These are phyloP conservation scores for Metschnikowia peoriensis DNA, from an alignment of 805 yeast genomes.

Conservation along the genomic window DNA sequence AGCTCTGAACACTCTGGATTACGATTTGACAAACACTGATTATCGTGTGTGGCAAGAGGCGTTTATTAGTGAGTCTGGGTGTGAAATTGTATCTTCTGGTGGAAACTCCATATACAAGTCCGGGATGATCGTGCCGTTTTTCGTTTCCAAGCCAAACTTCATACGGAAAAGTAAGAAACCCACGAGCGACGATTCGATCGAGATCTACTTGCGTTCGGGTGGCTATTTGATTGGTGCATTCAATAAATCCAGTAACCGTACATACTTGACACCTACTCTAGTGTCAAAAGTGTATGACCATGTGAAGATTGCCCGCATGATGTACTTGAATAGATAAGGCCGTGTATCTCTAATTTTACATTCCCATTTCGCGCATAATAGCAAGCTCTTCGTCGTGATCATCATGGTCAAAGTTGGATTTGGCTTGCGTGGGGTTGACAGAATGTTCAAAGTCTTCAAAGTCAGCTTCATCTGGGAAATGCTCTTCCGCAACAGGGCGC, in stretches of 20 bases:
- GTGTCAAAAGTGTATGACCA: conserved; percentile 47
- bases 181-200: conserved; percentile 1
- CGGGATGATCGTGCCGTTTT: conserved; percentile 56
- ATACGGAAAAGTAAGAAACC: not conserved
- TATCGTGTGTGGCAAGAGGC: conserved; percentile 42
- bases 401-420: conserved; percentile 6
- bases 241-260: conserved; percentile 23
- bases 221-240: conserved; percentile 49
- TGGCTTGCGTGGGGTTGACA: conserved; percentile 1
- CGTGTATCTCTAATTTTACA: conserved; percentile 13
- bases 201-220: conserved; percentile 9
- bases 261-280: conserved; percentile 30
- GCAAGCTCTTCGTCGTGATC: conserved; percentile 30
- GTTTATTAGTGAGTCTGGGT: conserved; percentile 53
- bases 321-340: conserved; percentile 6
- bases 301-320: conserved; percentile 47
- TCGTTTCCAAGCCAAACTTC: conserved; percentile 41
- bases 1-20: conserved; percentile 37
- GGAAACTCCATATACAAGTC: conserved; percentile 44
- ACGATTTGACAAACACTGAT: conserved; percentile 29
- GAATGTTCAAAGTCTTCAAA: conserved; percentile 16
- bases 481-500: not conserved
- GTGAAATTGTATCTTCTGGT: conserved; percentile 36
- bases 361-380: conserved; percentile 39
- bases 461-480: conserved; percentile 18